Evolutionary conservation across 129 eudicot species (phyloP), one percentile per base, ranked within the genome.

Genomic region (Centella asiatica): DNA sequence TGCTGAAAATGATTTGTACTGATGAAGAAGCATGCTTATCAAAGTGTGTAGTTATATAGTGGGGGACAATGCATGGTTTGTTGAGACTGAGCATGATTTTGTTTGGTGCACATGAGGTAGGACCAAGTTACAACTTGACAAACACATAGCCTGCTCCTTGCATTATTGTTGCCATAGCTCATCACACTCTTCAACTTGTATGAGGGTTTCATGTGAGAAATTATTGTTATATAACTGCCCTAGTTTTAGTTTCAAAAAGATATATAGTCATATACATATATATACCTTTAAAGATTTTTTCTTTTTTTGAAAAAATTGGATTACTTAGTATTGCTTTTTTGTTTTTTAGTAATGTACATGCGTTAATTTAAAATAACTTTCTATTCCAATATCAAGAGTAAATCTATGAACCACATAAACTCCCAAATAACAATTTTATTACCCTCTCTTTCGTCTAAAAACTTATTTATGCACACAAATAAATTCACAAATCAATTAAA

Each of bases 121-220:
- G 63, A 58, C 63, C 63, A 58, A 34, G 11, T 25, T 58, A 58
- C 17, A 58, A 13, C 63, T 46, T 58, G 63, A 58, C 63, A 58
- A 34, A n/a, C 63, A 58, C 63, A 57, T 33, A 58, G 63, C 25
- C 37, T 34, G 23, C n/a, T 10, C 7, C 29, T 14, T 34, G 29
- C 34, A 58, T 58, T 40, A 34, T 34, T 58, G 45, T 10, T 33
- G 24, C 29, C 17, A 34, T 19, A 34, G 45, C 63, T 58, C 29
- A 15, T 19, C 45, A 58, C 29, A 58, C 14, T 34, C 29, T 58
- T 58, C 63, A 58, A 58, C 46, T 58, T 34, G 63, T 15, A 22
- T 17, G 45, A 58, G 63, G 63, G 31, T 14, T 58, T 58, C 24
- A 33, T 46, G 51, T 46, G 51, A 19, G 51, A 46, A 46, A 18